Conservation (phyloP, 2,329 filamentous ascomycete genomes). For the Thyridium curvatum region DNA sequence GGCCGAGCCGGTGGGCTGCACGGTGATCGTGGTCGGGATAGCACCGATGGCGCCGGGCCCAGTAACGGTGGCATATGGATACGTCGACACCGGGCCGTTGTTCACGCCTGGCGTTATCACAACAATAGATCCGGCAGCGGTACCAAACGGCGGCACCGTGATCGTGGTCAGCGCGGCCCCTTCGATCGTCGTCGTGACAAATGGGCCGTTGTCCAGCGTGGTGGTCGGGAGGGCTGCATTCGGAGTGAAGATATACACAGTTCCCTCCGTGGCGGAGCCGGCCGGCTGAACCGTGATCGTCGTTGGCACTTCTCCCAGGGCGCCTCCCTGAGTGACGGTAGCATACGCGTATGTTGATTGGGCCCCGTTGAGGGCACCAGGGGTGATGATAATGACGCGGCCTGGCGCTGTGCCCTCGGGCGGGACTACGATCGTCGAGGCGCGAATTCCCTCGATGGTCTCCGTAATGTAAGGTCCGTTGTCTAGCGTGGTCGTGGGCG, state of each 20-base stretch:
- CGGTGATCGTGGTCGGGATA: slow-evolving; percentile 3
- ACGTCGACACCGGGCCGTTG: neutral
- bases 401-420: too few relatives aligned
- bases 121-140: neutral
- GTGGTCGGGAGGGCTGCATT: neutral
- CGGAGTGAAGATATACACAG: slow-evolving; percentile 7
- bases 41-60: slow-evolving; percentile 3
- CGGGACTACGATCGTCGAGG: too few relatives aligned
- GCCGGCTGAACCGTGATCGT: slow-evolving; percentile 8
- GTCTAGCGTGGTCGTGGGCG: slow-evolving; percentile 3
- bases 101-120: neutral
- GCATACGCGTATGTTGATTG: neutral
- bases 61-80: slow-evolving; percentile 1
- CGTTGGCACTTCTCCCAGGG: neutral
- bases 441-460: slow-evolving; percentile 3
- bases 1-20: slow-evolving; percentile 5
- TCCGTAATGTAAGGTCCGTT: slow-evolving; percentile 10
- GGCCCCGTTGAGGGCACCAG: slow-evolving; percentile 5
- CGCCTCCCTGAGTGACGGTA: too few relatives aligned
- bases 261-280: slow-evolving; percentile 4
- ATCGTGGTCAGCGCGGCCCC: neutral
- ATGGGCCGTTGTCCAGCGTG: slow-evolving; percentile 1
- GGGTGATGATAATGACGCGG: too few relatives aligned
- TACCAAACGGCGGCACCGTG: neutral
- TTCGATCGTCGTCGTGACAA: slow-evolving; percentile 4